Evolutionary conservation across 768 basidiomycete species (phyloP).

Genomic region (Boletus sp.): DNA sequence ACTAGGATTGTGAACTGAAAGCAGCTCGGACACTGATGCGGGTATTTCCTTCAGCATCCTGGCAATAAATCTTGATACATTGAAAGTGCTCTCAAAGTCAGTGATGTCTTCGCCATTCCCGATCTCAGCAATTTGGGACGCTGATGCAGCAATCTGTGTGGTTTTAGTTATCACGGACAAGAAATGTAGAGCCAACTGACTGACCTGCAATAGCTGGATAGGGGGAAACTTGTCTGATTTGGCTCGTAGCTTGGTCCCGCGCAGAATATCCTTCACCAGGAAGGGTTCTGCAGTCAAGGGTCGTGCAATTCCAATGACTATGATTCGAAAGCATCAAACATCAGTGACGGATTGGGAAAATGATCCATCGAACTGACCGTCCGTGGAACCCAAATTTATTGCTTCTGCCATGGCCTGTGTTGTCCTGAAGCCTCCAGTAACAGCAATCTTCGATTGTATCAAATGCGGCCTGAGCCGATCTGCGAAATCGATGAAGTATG

Average conservation of each 20-base stretch:
- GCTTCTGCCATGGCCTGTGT: slow-evolving; percentile 29
- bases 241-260: slow-evolving; percentile 21
- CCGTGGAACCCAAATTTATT: slow-evolving; percentile 22
- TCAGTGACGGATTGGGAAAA: not conserved
- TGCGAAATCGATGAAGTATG: slow-evolving; percentile 33
- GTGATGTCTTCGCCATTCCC: slow-evolving; percentile 35
- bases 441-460: slow-evolving; percentile 23
- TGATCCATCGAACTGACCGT: slow-evolving; percentile 20
- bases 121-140: slow-evolving; percentile 33
- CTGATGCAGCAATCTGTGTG: slow-evolving; percentile 30
- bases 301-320: slow-evolving; percentile 32
- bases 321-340: not conserved
- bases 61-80: slow-evolving; percentile 32
- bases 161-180: not conserved
- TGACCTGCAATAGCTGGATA: slow-evolving; percentile 35
- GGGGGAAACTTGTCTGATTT: slow-evolving; percentile 35
- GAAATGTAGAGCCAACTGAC: not conserved
- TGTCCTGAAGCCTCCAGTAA: slow-evolving; percentile 34
- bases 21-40: slow-evolving; percentile 30
- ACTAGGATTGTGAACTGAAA: slow-evolving; percentile 15
- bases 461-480: slow-evolving; percentile 26
- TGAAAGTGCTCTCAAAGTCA: slow-evolving; percentile 31
- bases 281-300: slow-evolving; percentile 32
- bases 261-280: slow-evolving; percentile 28
- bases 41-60: slow-evolving; percentile 32